Evolutionary conservation across 495 filamentous ascomycete species (phyloP).

Genomic region (Aspergillus homomorphus): DNA sequence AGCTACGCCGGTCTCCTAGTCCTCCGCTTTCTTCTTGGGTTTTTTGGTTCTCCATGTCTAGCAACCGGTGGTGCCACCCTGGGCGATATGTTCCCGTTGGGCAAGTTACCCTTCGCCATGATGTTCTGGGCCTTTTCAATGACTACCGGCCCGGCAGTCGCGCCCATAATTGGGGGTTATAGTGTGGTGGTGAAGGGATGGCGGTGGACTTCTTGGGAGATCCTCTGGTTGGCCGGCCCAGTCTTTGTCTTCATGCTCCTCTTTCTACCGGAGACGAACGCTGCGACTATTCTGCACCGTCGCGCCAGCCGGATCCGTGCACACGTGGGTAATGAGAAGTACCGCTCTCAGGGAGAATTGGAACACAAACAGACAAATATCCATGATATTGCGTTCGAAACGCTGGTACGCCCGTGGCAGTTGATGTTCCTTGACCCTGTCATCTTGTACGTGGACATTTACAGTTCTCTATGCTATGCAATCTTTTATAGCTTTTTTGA

Average conservation of each 20-base stretch:
- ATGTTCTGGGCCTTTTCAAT: conserved; percentile 45
- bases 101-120: conserved; percentile 48
- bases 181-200: conserved; percentile 16
- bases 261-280: background rate
- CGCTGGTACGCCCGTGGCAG: too few relatives aligned
- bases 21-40: conserved; percentile 48
- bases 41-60: conserved; percentile 41
- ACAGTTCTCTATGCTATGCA: too few relatives aligned
- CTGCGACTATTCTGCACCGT: background rate
- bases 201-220: conserved; percentile 42
- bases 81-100: conserved; percentile 44
- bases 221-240: conserved; percentile 39
- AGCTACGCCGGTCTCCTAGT: conserved; percentile 42
- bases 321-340: too few relatives aligned
- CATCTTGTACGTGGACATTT: too few relatives aligned
- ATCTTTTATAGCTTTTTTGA: too few relatives aligned
- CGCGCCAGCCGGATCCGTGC: background rate
- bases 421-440: too few relatives aligned
- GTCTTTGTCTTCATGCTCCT: conserved; percentile 45
- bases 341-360: too few relatives aligned
- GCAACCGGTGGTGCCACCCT: conserved; percentile 51
- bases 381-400: too few relatives aligned
- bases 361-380: too few relatives aligned
- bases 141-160: conserved; percentile 21
- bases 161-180: background rate